Base-by-base conservation (phyloP, 2,329 filamentous ascomycete species). In the Neofusicoccum laricinum region DNA sequence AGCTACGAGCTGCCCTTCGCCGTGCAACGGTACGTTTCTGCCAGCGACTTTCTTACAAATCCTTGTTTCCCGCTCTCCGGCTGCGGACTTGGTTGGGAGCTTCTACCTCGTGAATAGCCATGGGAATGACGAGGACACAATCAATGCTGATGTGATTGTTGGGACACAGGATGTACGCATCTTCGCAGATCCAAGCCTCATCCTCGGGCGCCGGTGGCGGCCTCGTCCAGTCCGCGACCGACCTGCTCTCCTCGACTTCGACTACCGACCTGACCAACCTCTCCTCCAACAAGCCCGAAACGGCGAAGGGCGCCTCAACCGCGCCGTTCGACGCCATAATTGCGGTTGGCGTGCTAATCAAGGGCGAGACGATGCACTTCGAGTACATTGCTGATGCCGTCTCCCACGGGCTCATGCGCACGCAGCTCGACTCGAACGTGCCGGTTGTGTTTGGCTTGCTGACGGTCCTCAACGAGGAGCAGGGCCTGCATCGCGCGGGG, bases 291-390 rank as follows among this genome's bases (percentile, higher is more conserved):
- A 63, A 63, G n/a, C 62, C 57, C 17, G 21, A 36, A 12, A n/a
- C 14, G 1, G n/a, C 36, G n/a, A 58, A 67, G 21, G 62, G 69
- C n/a, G 64, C 70, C 72, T 82, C 67, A 79, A 85, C 65, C 80
- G 82, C 64, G 57, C 87, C 92, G 19, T 98, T 98, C 72, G 94
- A 98, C 75, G 95, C 95, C 67, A 88, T 99, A 68, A 93, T 99
- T 69, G 93, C 95, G 61, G 91, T 99, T 70, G 95, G 95, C 64
- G 93, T 97, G 64, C 86, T 99, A 66, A 97, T 99, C 81, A 99
- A 99, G 83, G 95, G 95, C 76, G 91, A 96, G 80, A 98, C 95
- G 6, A 97, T 97, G 93, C 95, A 99, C 80, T 99, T 99, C 74
- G 95, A 99, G 80, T 98, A 99, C 81, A 99, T 99, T 72, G 86